Percentiles rank a stretch among this genome's conserved stretches.
phyloP scores from a whole-genome alignment of 139 green algal genomes.

The Auxenochlorella protothecoides region DNA sequence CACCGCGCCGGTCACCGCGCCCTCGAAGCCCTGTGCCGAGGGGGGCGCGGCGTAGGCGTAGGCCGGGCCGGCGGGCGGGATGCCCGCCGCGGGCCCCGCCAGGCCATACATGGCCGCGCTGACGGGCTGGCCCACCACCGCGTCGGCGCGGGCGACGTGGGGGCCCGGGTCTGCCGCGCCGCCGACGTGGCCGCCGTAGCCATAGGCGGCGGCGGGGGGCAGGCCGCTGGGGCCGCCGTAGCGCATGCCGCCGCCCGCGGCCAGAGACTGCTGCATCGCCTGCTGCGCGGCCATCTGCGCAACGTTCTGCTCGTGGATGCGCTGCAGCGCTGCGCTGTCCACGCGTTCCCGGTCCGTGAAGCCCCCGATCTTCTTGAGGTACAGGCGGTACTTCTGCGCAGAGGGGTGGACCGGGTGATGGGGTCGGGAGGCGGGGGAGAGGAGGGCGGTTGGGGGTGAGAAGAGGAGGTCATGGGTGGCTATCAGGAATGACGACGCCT shows the following conservation, averaged over 20 bases:
- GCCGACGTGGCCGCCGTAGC: background rate
- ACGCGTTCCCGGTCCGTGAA: slow-evolving; percentile 2
- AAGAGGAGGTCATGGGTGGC: no score
- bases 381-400: slow-evolving; percentile 79
- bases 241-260: background rate
- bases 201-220: background rate
- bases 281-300: slow-evolving; percentile 26
- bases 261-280: slow-evolving; percentile 23
- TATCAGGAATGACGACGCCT: no score
- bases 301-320: slow-evolving; percentile 26
- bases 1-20: no score
- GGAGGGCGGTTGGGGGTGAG: no score
- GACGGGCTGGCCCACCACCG: slow-evolving; percentile 97
- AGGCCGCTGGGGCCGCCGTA: background rate
- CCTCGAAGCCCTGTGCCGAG: no score
- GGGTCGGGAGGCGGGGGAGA: no score
- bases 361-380: slow-evolving; percentile 50
- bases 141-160: slow-evolving; percentile 92
- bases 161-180: background rate
- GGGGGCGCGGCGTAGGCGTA: background rate
- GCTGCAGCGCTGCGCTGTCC: slow-evolving; percentile 16
- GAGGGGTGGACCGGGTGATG: background rate
- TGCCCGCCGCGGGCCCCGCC: no score
- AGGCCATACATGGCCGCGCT: slow-evolving; percentile 58
- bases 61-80: background rate